Base-by-base conservation (phyloP, 306 rosid species). In the Dalbergia cochinchinensis region DNA sequence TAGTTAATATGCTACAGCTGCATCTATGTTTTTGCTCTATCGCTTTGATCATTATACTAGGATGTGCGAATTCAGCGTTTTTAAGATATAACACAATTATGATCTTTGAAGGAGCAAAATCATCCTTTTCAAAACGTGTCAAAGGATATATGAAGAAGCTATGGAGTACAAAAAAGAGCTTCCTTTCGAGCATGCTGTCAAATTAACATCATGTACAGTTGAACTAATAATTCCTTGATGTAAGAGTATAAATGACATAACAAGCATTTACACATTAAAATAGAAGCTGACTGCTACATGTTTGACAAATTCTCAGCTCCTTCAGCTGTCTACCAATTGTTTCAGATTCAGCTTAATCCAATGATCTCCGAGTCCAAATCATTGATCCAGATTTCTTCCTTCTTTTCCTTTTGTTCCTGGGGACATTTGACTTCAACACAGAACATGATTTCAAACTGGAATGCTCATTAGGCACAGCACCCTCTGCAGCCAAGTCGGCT, bases 371-470 rank as follows among this genome's bases (percentile, higher is more conserved):
- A 20, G 59, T 69, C 72, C 57, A 50, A 74, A 84, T 79, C 58
- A 65, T 80, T 11, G 77, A 72, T 69, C 85, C 69, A 20, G 74
- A 61, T 61, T 73, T 89, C 79, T 78, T 83, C 86, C 74, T 88
- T 78, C 86, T 78, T 48, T 82, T 83, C 77, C 88, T 88, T 68
- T 83, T 87, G 18, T 68, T 87, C 85, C 65, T 72, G n/a, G 85
- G 82, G 41, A 73, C 14, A 80, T 45, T 79, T 33, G 87, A 54
- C 76, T 84, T 87, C 66, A 64, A 78, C 59, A 87, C 8, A 55
- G 83, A 67, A 55, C 59, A 74, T 19, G 85, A 31, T 60, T 83
- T 80, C 72, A 51, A 73, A 47, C 55, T 57, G 33, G 86, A 79
- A 69, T 20, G 68, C 60, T 62, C 35, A 73, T 61, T 79, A 8